phyloP scores from a whole-genome alignment of 2,329 filamentous ascomycete species.

The Aspergillus pseudoterreus region DNA sequence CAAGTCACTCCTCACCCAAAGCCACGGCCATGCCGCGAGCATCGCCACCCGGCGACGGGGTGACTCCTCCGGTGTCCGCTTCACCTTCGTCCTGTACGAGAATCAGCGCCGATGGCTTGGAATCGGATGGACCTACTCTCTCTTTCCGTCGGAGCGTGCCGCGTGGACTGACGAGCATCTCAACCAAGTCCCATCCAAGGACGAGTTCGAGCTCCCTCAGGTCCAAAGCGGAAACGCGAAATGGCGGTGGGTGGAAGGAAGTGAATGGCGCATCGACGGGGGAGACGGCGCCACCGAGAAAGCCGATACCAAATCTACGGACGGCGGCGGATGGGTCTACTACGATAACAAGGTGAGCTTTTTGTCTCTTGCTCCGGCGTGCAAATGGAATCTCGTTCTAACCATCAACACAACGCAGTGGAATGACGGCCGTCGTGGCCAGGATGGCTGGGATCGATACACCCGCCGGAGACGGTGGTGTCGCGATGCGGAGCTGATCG shows the following conservation, averaged over 20 bases:
- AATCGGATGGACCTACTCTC: constrained; percentile 86
- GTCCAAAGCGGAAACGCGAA: constrained; percentile 60
- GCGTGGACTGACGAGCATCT: constrained; percentile 97
- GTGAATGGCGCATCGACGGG: constrained; percentile 83
- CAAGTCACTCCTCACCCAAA: constrained; percentile 29
- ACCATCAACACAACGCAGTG: constrained; percentile 56
- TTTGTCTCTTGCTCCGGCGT: constrained; percentile 4
- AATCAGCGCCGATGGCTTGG: constrained; percentile 95
- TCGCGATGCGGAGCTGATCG: constrained; percentile 90
- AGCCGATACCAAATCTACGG: constrained; percentile 36
- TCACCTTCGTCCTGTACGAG: constrained; percentile 94
- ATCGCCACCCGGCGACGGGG: constrained; percentile 43
- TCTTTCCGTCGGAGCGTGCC: constrained; percentile 85
- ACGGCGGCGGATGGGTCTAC: constrained; percentile 86
- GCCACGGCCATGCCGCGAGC: constrained; percentile 45
- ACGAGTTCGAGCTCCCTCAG: constrained; percentile 66
- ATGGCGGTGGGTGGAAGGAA: constrained; percentile 81
- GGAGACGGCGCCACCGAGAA: constrained; percentile 38
- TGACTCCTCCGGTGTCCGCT: constrained; percentile 74
- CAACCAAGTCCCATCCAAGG: constrained; percentile 71
- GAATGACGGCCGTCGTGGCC: constrained; percentile 78
- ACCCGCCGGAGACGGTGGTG: constrained; percentile 94
- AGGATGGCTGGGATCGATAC: constrained; percentile 91
- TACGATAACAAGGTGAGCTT: constrained; percentile 86
- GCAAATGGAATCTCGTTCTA: neutral